These are phyloP conservation scores for Xerocomellus chrysenteron DNA, from an alignment of 768 basidiomycete genomes.

Conservation along the genomic window DNA sequence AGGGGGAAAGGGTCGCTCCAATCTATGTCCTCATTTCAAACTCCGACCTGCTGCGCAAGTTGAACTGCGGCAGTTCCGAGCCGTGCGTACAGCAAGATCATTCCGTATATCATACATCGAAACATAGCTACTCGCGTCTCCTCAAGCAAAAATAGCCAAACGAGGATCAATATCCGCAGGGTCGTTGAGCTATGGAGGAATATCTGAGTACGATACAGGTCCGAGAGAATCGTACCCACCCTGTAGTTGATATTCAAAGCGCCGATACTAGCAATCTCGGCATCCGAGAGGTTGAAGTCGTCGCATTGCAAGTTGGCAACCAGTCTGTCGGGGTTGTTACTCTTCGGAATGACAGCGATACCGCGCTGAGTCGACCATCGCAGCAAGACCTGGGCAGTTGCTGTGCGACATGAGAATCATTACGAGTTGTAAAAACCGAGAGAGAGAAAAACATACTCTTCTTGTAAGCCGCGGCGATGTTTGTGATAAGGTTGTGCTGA, in stretches of 20 bases:
- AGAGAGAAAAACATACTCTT: slow-evolving; percentile 44
- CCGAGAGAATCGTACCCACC: slow-evolving; percentile 40
- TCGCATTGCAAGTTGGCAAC: slow-evolving; percentile 46
- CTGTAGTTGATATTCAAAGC: slow-evolving; percentile 61
- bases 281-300: slow-evolving; percentile 50
- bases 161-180: slow-evolving; percentile 66
- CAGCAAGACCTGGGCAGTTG: slow-evolving; percentile 65
- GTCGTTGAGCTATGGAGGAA: slow-evolving; percentile 56
- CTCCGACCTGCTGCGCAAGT: slow-evolving; percentile 42
- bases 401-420: slow-evolving; percentile 14
- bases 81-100: background rate
- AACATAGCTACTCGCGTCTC: background rate
- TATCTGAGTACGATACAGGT: slow-evolving; percentile 4
- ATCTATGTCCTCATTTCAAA: slow-evolving; percentile 36
- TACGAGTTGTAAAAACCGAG: background rate
- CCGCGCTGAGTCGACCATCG: slow-evolving; percentile 79
- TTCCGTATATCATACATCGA: background rate
- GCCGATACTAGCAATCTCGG: slow-evolving; percentile 57
- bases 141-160: slow-evolving; percentile 69
- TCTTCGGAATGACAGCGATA: slow-evolving; percentile 77
- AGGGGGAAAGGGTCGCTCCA: background rate
- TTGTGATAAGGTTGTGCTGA: slow-evolving; percentile 42
- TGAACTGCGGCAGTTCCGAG: slow-evolving; percentile 5
- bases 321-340: slow-evolving; percentile 42
- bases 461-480: slow-evolving; percentile 47